Evolutionary conservation across 352 stramenopile species (phyloP).

Genomic region (Globisporangium polare): DNA sequence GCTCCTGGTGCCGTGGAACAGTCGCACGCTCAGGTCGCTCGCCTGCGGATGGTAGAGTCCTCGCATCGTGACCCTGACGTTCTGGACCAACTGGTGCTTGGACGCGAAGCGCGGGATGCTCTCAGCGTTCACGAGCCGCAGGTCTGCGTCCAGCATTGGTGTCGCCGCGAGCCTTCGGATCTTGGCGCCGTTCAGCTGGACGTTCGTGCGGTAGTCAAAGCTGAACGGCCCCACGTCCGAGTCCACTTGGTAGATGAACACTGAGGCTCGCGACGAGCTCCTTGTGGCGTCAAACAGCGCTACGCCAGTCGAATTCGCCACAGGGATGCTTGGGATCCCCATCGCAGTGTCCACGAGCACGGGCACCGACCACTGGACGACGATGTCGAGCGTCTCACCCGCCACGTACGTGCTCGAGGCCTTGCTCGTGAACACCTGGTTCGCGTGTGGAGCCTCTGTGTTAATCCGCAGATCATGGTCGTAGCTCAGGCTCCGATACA

Average conservation of each 20-base stretch:
- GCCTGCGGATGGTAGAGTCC: constrained; percentile 69
- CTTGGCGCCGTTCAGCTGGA: constrained; percentile 46
- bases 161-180: constrained; percentile 36
- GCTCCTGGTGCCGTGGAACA: constrained; percentile 49
- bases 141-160: constrained; percentile 35
- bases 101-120: constrained; percentile 34
- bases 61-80: constrained; percentile 46
- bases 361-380: constrained; percentile 51
- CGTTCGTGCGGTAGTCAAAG: constrained; percentile 32
- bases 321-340: constrained; percentile 33
- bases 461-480: constrained; percentile 42
- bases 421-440: constrained; percentile 64
- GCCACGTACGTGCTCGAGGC: constrained; percentile 42
- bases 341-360: constrained; percentile 31
- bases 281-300: constrained; percentile 37
- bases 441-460: constrained; percentile 36
- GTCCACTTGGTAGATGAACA: constrained; percentile 50
- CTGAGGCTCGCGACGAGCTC: constrained; percentile 33
- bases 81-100: constrained; percentile 53
- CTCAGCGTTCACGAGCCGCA: constrained; percentile 33
- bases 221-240: constrained; percentile 30
- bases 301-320: constrained; percentile 28
- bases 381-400: constrained; percentile 60
- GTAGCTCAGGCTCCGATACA: constrained; percentile 61
- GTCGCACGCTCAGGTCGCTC: constrained; percentile 36